A percentile compares a stretch with the other conserved stretches of the same genome.
phyloP scores from a whole-genome alignment of 306 rosid species.

The Rosa rugosa region DNA sequence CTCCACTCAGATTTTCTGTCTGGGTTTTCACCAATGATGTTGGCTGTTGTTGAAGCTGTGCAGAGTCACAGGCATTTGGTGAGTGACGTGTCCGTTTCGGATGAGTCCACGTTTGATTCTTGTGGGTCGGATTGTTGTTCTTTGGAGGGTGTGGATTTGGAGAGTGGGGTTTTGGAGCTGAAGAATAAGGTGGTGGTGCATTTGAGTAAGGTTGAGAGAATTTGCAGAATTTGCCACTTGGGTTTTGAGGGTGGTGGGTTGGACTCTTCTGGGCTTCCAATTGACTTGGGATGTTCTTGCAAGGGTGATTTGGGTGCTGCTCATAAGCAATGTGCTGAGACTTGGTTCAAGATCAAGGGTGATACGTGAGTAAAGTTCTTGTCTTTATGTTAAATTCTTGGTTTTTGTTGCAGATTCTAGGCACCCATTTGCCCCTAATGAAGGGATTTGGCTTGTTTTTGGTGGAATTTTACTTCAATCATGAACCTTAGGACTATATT shows the following conservation, averaged over 20 bases:
- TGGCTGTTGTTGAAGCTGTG: conserved; percentile 18
- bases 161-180: conserved; percentile 37
- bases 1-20: conserved; percentile 8
- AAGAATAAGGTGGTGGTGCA: conserved; percentile 29
- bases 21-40: conserved; percentile 15
- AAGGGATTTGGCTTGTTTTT: not conserved
- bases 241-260: conserved; percentile 23
- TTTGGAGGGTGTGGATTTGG: conserved; percentile 41
- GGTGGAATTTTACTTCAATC: not conserved
- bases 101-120: conserved; percentile 24
- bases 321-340: conserved; percentile 48
- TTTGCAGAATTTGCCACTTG: conserved; percentile 48
- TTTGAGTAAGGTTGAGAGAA: conserved; percentile 31
- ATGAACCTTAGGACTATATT: not conserved
- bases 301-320: conserved; percentile 47
- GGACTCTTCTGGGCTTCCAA: conserved; percentile 29
- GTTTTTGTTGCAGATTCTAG: not conserved
- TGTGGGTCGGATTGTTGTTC: conserved; percentile 22
- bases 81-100: conserved; percentile 14
- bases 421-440: not conserved
- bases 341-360: conserved; percentile 55
- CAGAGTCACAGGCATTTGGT: conserved; percentile 9
- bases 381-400: not conserved
- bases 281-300: conserved; percentile 45
- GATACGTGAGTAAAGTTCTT: conserved; percentile 37